A percentile compares a stretch with the other conserved stretches of the same genome.
These are phyloP conservation scores for Quercus dentata DNA, from an alignment of 306 rosid species.

Conservation along the genomic window DNA sequence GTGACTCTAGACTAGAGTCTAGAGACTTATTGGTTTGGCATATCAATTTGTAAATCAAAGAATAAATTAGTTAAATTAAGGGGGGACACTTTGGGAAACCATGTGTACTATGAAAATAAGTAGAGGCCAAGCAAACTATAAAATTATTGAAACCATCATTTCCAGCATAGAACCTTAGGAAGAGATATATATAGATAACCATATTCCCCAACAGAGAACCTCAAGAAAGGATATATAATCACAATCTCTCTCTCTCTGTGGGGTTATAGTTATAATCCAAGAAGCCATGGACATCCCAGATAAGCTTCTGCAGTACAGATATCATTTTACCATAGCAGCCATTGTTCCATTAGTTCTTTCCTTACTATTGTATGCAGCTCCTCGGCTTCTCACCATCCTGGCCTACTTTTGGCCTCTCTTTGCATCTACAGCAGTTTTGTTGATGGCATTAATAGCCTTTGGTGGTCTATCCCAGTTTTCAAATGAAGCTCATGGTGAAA, in stretches of 20 bases:
- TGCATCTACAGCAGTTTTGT: constrained; percentile 67
- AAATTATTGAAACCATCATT: constrained; percentile 27
- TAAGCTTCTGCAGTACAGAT: constrained; percentile 60
- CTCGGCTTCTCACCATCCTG: constrained; percentile 48
- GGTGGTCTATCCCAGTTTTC: constrained; percentile 60
- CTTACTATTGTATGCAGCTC: constrained; percentile 56
- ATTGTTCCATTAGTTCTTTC: constrained; percentile 39
- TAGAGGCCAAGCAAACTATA: constrained; percentile 41
- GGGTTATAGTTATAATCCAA: background rate
- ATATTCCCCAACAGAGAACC: constrained; percentile 16
- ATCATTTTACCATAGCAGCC: constrained; percentile 47
- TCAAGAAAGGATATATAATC: background rate
- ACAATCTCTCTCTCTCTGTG: constrained; percentile 16
- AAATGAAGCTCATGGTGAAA: constrained; percentile 45
- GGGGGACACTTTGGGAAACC: constrained; percentile 38
- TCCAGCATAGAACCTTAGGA: constrained; percentile 27
- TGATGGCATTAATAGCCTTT: constrained; percentile 52
- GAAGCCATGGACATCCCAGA: constrained; percentile 44
- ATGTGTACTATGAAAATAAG: constrained; percentile 6
- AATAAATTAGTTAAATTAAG: background rate
- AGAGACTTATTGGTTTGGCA: too few species aligned
- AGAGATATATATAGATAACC: constrained; percentile 5
- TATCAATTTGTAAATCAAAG: background rate
- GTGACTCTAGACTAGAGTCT: too few species aligned
- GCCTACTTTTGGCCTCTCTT: constrained; percentile 85